Percentiles rank a stretch among this genome's conserved stretches.
Evolutionary conservation across 345 rosid species (phyloP).

Genomic region (Gossypium australe): DNA sequence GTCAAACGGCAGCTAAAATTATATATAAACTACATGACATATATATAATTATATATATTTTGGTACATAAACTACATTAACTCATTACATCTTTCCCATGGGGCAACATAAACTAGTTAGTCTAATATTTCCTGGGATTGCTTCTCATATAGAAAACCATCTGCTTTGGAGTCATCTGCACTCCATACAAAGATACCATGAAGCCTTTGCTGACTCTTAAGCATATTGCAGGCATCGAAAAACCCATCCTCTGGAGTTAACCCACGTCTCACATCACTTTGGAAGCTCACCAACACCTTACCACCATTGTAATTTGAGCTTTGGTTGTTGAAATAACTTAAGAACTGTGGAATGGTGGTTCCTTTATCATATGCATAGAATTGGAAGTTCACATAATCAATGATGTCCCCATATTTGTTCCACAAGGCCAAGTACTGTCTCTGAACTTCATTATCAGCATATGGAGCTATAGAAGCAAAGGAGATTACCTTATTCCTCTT

Average conservation of each 20-base stretch:
- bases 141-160: slow-evolving; percentile 31
- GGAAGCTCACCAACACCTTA: slow-evolving; percentile 40
- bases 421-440: slow-evolving; percentile 43
- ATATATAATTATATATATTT: no score
- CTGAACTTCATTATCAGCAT: slow-evolving; percentile 28
- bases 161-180: slow-evolving; percentile 50
- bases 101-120: no score
- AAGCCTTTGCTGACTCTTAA: slow-evolving; percentile 28
- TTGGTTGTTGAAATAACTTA: slow-evolving; percentile 32
- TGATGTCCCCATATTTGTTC: slow-evolving; percentile 46
- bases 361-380: slow-evolving; percentile 46
- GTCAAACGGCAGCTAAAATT: no score
- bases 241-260: slow-evolving; percentile 38
- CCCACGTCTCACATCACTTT: slow-evolving; percentile 43
- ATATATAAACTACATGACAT: no score
- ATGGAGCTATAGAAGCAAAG: slow-evolving; percentile 54
- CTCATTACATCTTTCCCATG: no score
- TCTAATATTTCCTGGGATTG: slow-evolving; percentile 33
- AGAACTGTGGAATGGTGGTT: slow-evolving; percentile 36
- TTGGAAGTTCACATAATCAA: slow-evolving; percentile 58
- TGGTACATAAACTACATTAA: no score
- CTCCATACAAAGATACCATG: slow-evolving; percentile 54
- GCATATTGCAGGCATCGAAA: slow-evolving; percentile 35
- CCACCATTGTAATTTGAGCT: slow-evolving; percentile 36
- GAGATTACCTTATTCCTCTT: slow-evolving; percentile 27